These are phyloP conservation scores for Cryptomeria japonica DNA, from an alignment of 75 land plant genomes.

Conservation along the genomic window DNA sequence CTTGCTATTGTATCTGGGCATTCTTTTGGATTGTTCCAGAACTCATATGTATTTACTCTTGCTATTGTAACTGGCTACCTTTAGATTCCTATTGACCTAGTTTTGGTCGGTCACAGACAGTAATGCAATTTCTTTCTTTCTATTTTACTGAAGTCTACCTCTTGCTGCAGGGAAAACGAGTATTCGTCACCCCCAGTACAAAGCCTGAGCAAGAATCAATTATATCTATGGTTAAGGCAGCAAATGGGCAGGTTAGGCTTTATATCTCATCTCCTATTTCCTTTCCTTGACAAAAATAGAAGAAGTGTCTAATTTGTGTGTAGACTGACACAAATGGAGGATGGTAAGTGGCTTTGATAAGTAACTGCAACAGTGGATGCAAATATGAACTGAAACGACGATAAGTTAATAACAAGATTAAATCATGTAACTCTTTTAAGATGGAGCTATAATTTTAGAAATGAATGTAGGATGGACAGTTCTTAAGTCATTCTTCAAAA, in stretches of 20 bases:
- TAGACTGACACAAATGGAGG: neutral
- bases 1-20: neutral
- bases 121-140: neutral
- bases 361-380: neutral
- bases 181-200: constrained; percentile 68
- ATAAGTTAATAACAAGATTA: neutral
- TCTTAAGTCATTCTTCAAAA: neutral
- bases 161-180: constrained; percentile 52
- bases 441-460: neutral
- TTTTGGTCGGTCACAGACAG: neutral
- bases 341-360: neutral
- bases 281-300: neutral
- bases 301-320: neutral
- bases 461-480: neutral
- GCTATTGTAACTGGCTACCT: neutral
- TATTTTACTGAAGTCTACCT: neutral
- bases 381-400: neutral
- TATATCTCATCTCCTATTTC: neutral
- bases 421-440: neutral
- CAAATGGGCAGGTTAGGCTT: constrained; percentile 68
- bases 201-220: constrained; percentile 61
- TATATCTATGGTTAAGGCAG: constrained; percentile 69
- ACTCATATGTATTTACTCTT: neutral
- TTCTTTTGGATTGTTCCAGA: neutral
- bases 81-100: neutral